Conservation (phyloP, 352 stramenopile species). For the Phytophthora nicotianae region DNA sequence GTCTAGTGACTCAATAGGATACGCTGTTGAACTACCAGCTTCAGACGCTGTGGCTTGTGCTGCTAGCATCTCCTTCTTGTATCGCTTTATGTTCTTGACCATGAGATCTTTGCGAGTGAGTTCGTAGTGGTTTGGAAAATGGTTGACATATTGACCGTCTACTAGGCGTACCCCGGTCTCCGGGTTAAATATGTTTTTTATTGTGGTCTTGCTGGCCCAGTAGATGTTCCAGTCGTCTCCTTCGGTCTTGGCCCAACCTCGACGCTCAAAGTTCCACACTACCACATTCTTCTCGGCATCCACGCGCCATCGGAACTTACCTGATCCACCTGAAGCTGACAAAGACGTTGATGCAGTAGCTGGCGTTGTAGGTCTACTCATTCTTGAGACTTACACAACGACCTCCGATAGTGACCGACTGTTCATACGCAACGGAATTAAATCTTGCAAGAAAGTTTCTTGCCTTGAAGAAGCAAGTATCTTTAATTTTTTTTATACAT, state of each 20-base stretch:
- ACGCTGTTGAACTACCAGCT: neutral
- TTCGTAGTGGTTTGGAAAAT: constrained; percentile 93
- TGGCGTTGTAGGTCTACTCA: constrained; percentile 9
- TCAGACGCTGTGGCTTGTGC: neutral
- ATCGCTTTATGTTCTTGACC: constrained; percentile 95
- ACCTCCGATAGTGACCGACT: neutral
- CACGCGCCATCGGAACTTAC: constrained; percentile 68
- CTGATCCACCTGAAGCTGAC: constrained; percentile 5
- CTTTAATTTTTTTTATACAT: constrained; percentile 15
- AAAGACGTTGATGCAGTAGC: constrained; percentile 7
- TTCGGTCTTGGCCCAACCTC: constrained; percentile 84
- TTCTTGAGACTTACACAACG: neutral
- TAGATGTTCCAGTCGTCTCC: constrained; percentile 94
- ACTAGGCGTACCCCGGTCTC: constrained; percentile 72
- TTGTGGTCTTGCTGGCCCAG: constrained; percentile 90
- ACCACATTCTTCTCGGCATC: constrained; percentile 84
- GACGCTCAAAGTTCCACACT: constrained; percentile 83
- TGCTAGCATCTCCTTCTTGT: constrained; percentile 65
- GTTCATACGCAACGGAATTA: neutral
- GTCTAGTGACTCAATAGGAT: constrained; percentile 46
- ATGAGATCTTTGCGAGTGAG: constrained; percentile 94
- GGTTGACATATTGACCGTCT: constrained; percentile 80
- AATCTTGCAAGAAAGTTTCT: too few relatives aligned
- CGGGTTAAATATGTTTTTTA: constrained; percentile 91
- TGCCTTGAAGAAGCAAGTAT: neutral